These are phyloP conservation scores for Primulina eburnea DNA, from an alignment of 257 asterid species.

Conservation along the genomic window DNA sequence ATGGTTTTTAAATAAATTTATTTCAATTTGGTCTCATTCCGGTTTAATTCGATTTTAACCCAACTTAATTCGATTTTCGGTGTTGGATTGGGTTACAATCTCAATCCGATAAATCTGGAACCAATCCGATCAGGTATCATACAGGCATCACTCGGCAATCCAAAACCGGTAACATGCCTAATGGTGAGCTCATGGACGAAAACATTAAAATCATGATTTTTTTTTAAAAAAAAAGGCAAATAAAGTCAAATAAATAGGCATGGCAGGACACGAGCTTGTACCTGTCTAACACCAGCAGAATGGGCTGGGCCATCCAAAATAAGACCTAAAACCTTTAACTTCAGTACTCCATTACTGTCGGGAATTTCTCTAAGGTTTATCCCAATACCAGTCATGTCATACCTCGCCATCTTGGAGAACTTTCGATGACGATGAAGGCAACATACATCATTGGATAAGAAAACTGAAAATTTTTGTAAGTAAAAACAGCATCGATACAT, in stretches of 20 bases:
- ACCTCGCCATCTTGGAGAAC: constrained; percentile 98
- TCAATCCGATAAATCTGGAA: too few species aligned
- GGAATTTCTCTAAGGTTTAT: constrained; percentile 89
- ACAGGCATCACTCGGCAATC: too few species aligned
- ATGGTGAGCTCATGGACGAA: background rate
- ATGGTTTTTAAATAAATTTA: too few species aligned
- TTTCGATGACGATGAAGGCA: constrained; percentile 59
- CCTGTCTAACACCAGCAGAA: constrained; percentile 91
- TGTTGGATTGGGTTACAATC: too few species aligned
- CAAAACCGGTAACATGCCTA: background rate
- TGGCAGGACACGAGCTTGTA: constrained; percentile 29
- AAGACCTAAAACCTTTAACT: constrained; percentile 86
- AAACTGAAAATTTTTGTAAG: constrained; percentile 58
- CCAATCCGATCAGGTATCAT: too few species aligned
- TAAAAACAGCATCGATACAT: constrained; percentile 33
- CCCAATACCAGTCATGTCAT: constrained; percentile 95
- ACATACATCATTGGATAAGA: constrained; percentile 65
- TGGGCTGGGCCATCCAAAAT: constrained; percentile 96
- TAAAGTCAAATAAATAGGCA: constrained; percentile 5
- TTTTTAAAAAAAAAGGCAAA: background rate
- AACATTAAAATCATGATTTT: background rate
- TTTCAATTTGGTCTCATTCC: too few species aligned
- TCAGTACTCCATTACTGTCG: constrained; percentile 63
- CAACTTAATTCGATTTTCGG: too few species aligned
- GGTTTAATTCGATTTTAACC: too few species aligned